These are phyloP conservation scores for Cicer judaicum DNA, from an alignment of 306 rosid species.

Conservation along the genomic window DNA sequence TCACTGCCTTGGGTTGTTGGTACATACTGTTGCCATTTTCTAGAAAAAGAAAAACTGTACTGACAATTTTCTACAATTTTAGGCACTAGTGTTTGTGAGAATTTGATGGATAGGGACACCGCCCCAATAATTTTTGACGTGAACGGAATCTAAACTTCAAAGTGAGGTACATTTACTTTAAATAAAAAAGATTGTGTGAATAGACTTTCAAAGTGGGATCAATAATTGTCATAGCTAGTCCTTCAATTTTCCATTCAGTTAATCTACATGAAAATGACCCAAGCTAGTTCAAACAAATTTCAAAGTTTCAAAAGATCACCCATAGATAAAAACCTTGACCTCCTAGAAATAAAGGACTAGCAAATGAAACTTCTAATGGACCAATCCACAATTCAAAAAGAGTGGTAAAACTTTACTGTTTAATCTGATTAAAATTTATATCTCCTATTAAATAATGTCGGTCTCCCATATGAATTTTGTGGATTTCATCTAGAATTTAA, in stretches of 20 bases:
- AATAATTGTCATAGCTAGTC: conserved; percentile 25
- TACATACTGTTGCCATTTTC: conserved; percentile 1
- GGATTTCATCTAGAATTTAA: too few species aligned
- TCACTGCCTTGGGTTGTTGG: neutral
- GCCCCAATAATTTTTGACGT: conserved; percentile 17
- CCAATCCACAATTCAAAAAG: neutral
- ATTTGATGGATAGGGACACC: neutral
- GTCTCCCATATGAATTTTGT: too few species aligned
- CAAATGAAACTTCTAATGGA: conserved; percentile 42
- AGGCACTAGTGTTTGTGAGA: neutral
- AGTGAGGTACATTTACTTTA: neutral
- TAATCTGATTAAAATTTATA: too few species aligned
- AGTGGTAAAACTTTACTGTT: too few species aligned
- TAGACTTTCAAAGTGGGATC: conserved; percentile 38
- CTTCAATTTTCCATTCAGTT: conserved; percentile 37
- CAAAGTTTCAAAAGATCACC: neutral
- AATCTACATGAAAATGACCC: neutral
- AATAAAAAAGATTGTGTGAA: conserved; percentile 49
- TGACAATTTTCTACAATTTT: neutral
- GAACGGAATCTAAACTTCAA: conserved; percentile 49
- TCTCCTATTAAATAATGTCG: too few species aligned
- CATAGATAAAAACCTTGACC: neutral
- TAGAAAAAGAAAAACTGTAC: too few species aligned
- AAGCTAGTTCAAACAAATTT: neutral
- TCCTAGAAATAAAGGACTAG: neutral